Evolutionary conservation across 164 flowering plant genomes (phyloP).

Genomic region (Berberis thunbergii): DNA sequence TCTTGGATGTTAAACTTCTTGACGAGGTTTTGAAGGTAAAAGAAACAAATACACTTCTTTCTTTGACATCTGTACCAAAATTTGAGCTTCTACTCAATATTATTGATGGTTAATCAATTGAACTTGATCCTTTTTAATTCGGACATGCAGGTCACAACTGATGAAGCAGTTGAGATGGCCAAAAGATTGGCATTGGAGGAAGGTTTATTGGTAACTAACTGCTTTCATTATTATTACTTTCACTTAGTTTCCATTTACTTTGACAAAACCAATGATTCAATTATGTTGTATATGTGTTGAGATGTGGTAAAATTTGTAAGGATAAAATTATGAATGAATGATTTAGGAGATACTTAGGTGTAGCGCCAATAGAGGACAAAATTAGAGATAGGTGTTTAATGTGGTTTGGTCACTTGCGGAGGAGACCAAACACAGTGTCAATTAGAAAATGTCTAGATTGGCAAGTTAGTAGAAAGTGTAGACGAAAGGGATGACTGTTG

Average conservation of each 20-base stretch:
- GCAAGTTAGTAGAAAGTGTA: too few species aligned
- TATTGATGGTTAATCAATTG: too few species aligned
- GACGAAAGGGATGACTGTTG: too few species aligned
- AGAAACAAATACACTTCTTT: not conserved
- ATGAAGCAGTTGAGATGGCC: slow-evolving; percentile 78
- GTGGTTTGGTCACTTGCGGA: too few species aligned
- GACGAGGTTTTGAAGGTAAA: slow-evolving; percentile 78
- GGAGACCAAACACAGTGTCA: too few species aligned
- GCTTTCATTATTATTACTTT: not conserved
- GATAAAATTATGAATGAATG: too few species aligned
- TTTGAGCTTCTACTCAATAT: not conserved
- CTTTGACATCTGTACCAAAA: not conserved
- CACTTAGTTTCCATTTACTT: too few species aligned
- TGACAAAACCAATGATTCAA: too few species aligned
- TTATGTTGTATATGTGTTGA: not conserved
- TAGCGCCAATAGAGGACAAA: too few species aligned
- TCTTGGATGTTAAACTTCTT: slow-evolving; percentile 64
- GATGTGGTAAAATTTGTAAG: too few species aligned
- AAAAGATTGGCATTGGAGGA: slow-evolving; percentile 69
- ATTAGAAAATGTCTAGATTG: too few species aligned
- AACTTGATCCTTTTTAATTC: not conserved
- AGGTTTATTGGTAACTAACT: slow-evolving; percentile 61
- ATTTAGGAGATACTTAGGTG: too few species aligned
- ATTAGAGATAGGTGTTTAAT: not conserved
- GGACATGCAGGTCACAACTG: slow-evolving; percentile 49